phyloP scores from a whole-genome alignment of 805 yeast genomes.

The Hyphopichia homilentoma region DNA sequence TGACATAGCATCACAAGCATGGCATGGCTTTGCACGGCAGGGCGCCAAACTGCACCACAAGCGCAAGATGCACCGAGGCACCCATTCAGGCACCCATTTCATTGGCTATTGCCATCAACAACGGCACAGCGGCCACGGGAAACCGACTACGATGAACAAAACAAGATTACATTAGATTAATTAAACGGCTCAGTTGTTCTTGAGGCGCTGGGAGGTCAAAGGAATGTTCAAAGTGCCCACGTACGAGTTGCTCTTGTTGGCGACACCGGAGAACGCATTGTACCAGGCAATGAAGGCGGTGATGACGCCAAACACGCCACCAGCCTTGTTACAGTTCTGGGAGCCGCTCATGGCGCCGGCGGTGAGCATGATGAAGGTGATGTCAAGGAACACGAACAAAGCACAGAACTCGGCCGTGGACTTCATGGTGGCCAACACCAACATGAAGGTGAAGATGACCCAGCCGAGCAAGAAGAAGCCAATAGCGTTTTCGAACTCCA shows the following conservation, averaged over 20 bases:
- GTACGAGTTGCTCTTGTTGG: constrained; percentile 58
- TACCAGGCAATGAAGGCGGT: constrained; percentile 58
- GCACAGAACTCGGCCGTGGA: constrained; percentile 63
- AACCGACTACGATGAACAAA: no score
- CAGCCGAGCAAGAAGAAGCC: constrained; percentile 62
- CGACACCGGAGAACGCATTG: constrained; percentile 61
- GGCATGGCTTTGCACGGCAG: no score
- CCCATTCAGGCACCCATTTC: no score
- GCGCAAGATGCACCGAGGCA: no score
- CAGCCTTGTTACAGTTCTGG: constrained; percentile 46
- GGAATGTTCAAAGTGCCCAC: constrained; percentile 46
- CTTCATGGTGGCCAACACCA: constrained; percentile 53
- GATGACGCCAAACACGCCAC: constrained; percentile 58
- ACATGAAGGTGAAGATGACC: constrained; percentile 56
- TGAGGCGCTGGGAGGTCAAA: no score
- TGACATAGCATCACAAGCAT: no score
- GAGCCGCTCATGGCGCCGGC: constrained; percentile 48
- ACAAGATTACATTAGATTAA: no score
- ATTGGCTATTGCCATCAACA: no score
- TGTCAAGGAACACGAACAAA: constrained; percentile 48
- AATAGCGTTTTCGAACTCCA: constrained; percentile 44
- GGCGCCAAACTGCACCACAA: no score
- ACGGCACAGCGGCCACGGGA: no score
- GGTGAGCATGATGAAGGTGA: constrained; percentile 55
- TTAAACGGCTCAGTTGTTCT: background rate